Evolutionary conservation across 345 rosid genomes (phyloP), one percentile per base, ranked within the genome.

Genomic region (Syzygium aqueum): DNA sequence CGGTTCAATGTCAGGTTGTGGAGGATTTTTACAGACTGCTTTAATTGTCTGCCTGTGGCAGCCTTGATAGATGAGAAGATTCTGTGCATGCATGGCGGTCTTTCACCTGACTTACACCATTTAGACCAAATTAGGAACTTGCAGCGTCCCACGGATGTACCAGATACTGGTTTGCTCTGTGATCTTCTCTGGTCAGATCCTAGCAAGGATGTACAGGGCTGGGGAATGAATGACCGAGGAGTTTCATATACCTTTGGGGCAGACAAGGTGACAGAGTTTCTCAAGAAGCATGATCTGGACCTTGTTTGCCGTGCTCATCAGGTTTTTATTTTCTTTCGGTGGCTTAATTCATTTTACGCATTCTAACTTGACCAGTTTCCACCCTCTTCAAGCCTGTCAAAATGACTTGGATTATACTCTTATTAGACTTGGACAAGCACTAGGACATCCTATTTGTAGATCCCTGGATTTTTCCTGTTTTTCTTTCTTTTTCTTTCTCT

Each of bases 131-230:
- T 96, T 89, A 94, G 92, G 90, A 91, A 84, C 88, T 86, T 96
- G 85, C 94, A 89, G 57, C 96, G 97, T 43, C 97, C 97, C 51
- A 90, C 93, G 61, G 97, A 92, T 90, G 95, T 96, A 77, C 97
- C 97, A 16, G 98, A 96, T 90, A 86, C 94, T 57, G 98, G 98
- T 56, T 90, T 96, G 91, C 96, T 95, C 61, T 96, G 98, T 90
- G 97, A 95, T 93, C 94, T 95, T 91, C 93, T 96, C 27, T 96
- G 98, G 98, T 94, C 97, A 33, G 98, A 96, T 92, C 98, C 97
- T 40, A 92, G 93, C 86, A 94, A 90, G 92, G 96, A 94, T 86
- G 85, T 93, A 78, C 90, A 89, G 84, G 98, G 95, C 83, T 96
- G 97, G 98, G 98, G 95, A 63, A 91, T 93, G 95, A 96, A 96